A percentile compares a stretch with the other conserved stretches of the same genome.
Evolutionary conservation across 2,329 filamentous ascomycete genomes (phyloP).

Genomic region (Talaromyces piceae): DNA sequence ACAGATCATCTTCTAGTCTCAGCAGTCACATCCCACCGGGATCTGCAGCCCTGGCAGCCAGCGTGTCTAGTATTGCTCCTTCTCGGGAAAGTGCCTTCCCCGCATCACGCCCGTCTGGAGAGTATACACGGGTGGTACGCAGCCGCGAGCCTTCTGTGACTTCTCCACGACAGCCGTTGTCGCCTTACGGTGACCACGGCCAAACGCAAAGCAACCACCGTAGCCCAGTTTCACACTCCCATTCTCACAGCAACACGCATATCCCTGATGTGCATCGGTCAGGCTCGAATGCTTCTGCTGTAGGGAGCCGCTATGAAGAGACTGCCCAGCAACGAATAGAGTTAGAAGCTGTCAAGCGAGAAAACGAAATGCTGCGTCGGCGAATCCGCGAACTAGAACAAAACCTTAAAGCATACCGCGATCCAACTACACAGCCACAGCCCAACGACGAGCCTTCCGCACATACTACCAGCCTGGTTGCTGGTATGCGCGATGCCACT

Average conservation of each 20-base stretch:
- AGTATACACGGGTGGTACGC: slow-evolving; percentile 22
- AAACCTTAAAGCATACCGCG: slow-evolving; percentile 25
- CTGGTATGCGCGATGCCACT: slow-evolving; percentile 12
- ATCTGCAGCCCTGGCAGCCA: slow-evolving; percentile 27
- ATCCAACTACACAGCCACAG: no score
- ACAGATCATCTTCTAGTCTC: slow-evolving; percentile 50
- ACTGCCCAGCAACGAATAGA: slow-evolving; percentile 35
- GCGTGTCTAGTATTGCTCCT: slow-evolving; percentile 37
- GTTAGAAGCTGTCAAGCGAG: slow-evolving; percentile 36
- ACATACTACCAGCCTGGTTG: slow-evolving; percentile 12
- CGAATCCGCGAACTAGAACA: slow-evolving; percentile 40
- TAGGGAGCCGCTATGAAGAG: slow-evolving; percentile 33
- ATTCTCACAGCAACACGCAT: slow-evolving; percentile 10
- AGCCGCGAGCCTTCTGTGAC: slow-evolving; percentile 39
- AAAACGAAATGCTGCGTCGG: slow-evolving; percentile 40
- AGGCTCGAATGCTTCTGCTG: slow-evolving; percentile 19
- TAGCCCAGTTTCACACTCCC: slow-evolving; percentile 22
- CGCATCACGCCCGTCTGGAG: slow-evolving; percentile 21
- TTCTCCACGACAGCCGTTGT: slow-evolving; percentile 29
- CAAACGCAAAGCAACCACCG: slow-evolving; percentile 12
- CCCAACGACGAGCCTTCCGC: slow-evolving; percentile 4
- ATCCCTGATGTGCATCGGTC: slow-evolving; percentile 22
- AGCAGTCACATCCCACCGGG: slow-evolving; percentile 37
- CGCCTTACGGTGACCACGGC: slow-evolving; percentile 23
- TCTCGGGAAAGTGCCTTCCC: slow-evolving; percentile 31